phyloP scores from a whole-genome alignment of 192 early-diverging fungal species.

The Coemansia sp. region DNA sequence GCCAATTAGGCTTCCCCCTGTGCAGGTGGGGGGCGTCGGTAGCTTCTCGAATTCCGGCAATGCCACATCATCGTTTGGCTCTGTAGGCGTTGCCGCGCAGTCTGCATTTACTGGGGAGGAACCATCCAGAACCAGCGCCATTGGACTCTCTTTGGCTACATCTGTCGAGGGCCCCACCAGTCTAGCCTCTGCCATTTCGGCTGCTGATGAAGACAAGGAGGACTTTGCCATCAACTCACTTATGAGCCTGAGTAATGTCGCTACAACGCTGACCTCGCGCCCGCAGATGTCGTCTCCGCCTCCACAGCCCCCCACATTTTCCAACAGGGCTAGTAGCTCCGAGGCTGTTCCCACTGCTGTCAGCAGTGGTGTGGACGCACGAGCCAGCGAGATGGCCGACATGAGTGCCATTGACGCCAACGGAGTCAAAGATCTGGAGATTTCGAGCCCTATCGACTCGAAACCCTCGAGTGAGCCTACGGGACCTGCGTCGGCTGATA shows the following conservation, averaged over 20 bases:
- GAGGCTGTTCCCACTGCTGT: constrained; percentile 10
- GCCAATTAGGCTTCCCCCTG: constrained; percentile 49
- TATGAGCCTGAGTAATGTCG: constrained; percentile 54
- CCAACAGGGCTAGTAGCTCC: constrained; percentile 18
- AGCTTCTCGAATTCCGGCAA: constrained; percentile 21
- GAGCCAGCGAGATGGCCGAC: background rate
- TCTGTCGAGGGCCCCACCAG: constrained; percentile 9
- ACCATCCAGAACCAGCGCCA: background rate
- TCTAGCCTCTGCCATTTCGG: constrained; percentile 32
- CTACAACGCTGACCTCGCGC: constrained; percentile 43
- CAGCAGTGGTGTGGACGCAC: background rate
- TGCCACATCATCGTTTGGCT: constrained; percentile 15
- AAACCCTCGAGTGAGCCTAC: background rate
- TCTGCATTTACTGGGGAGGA: constrained; percentile 9
- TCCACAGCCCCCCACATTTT: constrained; percentile 14
- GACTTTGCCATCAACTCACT: constrained; percentile 54
- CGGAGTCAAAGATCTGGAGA: constrained; percentile 35
- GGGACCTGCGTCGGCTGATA: background rate
- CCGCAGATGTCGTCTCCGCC: constrained; percentile 35
- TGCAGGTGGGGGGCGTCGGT: constrained; percentile 36
- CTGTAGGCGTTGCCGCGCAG: background rate
- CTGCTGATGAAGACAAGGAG: constrained; percentile 48
- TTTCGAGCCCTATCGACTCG: constrained; percentile 20
- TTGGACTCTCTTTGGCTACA: constrained; percentile 3
- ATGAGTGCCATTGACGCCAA: constrained; percentile 20